Conservation (phyloP, 78 protist genomes). For the Speleostelium caveatum region DNA sequence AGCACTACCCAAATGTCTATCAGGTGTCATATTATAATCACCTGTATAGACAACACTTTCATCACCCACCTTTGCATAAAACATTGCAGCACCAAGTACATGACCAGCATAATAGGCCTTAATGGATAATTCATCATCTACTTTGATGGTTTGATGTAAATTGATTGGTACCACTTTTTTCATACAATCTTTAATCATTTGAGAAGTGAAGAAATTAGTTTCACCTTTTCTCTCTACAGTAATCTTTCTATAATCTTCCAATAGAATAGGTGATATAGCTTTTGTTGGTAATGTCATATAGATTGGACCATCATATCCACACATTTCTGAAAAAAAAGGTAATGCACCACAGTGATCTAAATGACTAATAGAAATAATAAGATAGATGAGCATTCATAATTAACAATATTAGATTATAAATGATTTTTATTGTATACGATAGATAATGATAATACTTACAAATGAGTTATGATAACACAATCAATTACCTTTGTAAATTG, state of each 20-base stretch:
- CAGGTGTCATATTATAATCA: conserved; percentile 99
- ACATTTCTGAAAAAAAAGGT: conserved; percentile 95
- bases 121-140: conserved; percentile 91
- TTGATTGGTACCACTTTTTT: conserved; percentile 85
- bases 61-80: conserved; percentile 89
- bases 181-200: conserved; percentile 92
- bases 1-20: conserved; percentile 96
- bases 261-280: conserved; percentile 94
- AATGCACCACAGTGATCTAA: conserved; percentile 98
- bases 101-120: conserved; percentile 97
- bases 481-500: conserved; percentile 71
- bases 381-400: no score
- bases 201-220: conserved; percentile 88
- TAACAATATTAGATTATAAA: background rate
- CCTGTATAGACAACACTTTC: conserved; percentile 97
- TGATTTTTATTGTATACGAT: background rate
- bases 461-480: conserved; percentile 91
- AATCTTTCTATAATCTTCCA: conserved; percentile 93
- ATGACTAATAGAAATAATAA: conserved; percentile 92
- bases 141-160: conserved; percentile 88
- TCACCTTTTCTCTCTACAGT: conserved; percentile 87
- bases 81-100: conserved; percentile 99
- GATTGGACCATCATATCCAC: conserved; percentile 95
- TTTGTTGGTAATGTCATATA: conserved; percentile 97
- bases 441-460: conserved; percentile 45